Conservation (phyloP, 768 basidiomycete species). For the Suillus alpinus region DNA sequence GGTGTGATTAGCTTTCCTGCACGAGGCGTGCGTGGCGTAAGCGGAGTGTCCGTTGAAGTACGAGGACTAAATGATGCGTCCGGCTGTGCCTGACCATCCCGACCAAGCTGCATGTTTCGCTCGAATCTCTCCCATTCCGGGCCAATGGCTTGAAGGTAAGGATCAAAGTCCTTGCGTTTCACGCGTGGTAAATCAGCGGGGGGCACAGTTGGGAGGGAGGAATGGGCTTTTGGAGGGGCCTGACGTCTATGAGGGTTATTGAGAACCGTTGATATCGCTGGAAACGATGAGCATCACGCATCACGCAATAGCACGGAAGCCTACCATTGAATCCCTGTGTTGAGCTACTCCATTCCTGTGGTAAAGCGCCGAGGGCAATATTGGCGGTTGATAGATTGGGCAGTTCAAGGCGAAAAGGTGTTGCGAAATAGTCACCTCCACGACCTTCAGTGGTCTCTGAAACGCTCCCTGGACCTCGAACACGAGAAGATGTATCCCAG, state of each 20-base stretch:
- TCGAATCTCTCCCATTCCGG: conserved; percentile 80
- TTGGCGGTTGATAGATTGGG: conserved; percentile 48
- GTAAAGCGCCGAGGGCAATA: conserved; percentile 48
- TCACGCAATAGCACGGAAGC: conserved; percentile 18
- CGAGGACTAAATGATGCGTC: conserved; percentile 12
- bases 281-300: conserved; percentile 7
- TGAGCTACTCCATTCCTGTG: conserved; percentile 74
- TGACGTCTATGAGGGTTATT: conserved; percentile 85
- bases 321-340: conserved; percentile 88
- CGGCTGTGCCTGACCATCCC: conserved; percentile 31
- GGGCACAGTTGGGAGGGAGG: conserved; percentile 66
- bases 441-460: conserved; percentile 71
- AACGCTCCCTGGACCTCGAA: conserved; percentile 66
- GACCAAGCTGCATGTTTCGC: conserved; percentile 34
- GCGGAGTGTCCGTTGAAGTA: conserved; percentile 7
- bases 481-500: conserved; percentile 63
- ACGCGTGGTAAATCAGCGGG: conserved; percentile 80
- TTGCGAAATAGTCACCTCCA: conserved; percentile 55
- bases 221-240: conserved; percentile 86
- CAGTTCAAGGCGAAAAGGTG: conserved; percentile 39
- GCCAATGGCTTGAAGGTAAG: conserved; percentile 68
- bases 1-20: conserved; percentile 56
- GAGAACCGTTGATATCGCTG: conserved; percentile 92
- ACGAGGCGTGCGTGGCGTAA: conserved; percentile 29
- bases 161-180: conserved; percentile 77